A percentile compares a stretch with the other conserved stretches of the same genome.
Conservation (phyloP, 495 filamentous ascomycete species). For the Penicillium malachiteum region DNA sequence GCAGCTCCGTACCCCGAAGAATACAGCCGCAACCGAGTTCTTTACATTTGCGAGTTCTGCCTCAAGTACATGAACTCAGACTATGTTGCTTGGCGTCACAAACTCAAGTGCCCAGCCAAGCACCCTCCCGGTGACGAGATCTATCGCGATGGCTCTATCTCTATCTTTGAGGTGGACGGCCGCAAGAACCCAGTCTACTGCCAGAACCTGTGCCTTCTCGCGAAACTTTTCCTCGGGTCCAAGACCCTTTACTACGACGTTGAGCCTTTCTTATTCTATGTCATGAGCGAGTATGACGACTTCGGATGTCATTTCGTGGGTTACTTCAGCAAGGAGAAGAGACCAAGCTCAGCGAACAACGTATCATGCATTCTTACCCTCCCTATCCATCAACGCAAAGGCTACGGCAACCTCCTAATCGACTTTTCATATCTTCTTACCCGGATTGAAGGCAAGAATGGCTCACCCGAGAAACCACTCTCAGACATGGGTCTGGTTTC, state of each 20-base stretch:
- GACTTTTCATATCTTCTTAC: constrained; percentile 98
- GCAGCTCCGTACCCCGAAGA: constrained; percentile 98
- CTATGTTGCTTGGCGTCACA: constrained; percentile 95
- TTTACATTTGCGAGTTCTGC: constrained; percentile 99
- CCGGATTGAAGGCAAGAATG: constrained; percentile 87
- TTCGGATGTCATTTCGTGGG: constrained; percentile 95
- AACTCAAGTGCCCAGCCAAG: constrained; percentile 94
- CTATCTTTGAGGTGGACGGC: constrained; percentile 96
- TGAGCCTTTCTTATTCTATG: constrained; percentile 97
- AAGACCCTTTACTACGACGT: constrained; percentile 99
- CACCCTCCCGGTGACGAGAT: constrained; percentile 97
- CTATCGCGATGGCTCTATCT: constrained; percentile 89
- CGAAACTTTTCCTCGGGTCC: constrained; percentile 93
- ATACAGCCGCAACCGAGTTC: constrained; percentile 89
- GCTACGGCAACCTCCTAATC: constrained; percentile 93
- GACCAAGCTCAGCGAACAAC: constrained; percentile 92
- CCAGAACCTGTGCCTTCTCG: constrained; percentile 93
- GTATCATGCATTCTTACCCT: constrained; percentile 96
- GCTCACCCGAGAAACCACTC: constrained; percentile 94
- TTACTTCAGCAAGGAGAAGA: constrained; percentile 98
- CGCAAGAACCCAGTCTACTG: constrained; percentile 97
- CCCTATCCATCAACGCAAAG: constrained; percentile 94
- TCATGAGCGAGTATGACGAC: constrained; percentile 95
- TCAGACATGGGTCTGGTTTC: constrained; percentile 97
- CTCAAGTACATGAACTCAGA: constrained; percentile 99